These are phyloP conservation scores for Aureobasidium sp. DNA, from an alignment of 2,329 filamentous ascomycete species.

Conservation along the genomic window DNA sequence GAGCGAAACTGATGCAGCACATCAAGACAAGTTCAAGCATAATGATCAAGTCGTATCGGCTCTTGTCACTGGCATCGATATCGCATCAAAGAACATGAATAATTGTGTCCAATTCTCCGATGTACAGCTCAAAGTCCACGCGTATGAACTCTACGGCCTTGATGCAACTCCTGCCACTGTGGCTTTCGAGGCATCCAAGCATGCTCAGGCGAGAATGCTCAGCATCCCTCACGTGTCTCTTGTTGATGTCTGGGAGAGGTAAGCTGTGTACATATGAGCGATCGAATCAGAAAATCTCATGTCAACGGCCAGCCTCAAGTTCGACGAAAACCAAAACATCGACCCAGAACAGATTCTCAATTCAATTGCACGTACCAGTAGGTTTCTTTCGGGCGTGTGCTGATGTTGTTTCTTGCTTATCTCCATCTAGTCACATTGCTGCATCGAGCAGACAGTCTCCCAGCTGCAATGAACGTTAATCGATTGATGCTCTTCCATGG, in stretches of 20 bases:
- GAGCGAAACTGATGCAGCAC: background rate
- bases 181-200: slow-evolving; percentile 22
- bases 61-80: background rate
- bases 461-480: slow-evolving; percentile 39
- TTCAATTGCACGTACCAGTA: background rate
- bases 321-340: slow-evolving; percentile 33
- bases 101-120: slow-evolving; percentile 30
- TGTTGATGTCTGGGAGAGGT: slow-evolving; percentile 38
- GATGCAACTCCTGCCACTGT: slow-evolving; percentile 22
- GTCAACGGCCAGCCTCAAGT: slow-evolving; percentile 32
- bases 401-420: too few species aligned
- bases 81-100: slow-evolving; percentile 20
- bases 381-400: background rate
- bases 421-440: slow-evolving; percentile 27
- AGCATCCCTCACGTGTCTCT: slow-evolving; percentile 34
- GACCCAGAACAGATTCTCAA: slow-evolving; percentile 17
- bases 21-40: background rate
- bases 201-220: slow-evolving; percentile 30
- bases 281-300: too few species aligned
- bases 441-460: slow-evolving; percentile 30
- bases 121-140: slow-evolving; percentile 37
- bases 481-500: slow-evolving; percentile 39
- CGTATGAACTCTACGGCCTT: slow-evolving; percentile 33
- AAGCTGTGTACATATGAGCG: background rate
- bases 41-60: background rate